Percentiles rank a stretch among this genome's conserved stretches.
phyloP scores from a whole-genome alignment of 2,329 filamentous ascomycete species.

The Colletotrichum sojae region DNA sequence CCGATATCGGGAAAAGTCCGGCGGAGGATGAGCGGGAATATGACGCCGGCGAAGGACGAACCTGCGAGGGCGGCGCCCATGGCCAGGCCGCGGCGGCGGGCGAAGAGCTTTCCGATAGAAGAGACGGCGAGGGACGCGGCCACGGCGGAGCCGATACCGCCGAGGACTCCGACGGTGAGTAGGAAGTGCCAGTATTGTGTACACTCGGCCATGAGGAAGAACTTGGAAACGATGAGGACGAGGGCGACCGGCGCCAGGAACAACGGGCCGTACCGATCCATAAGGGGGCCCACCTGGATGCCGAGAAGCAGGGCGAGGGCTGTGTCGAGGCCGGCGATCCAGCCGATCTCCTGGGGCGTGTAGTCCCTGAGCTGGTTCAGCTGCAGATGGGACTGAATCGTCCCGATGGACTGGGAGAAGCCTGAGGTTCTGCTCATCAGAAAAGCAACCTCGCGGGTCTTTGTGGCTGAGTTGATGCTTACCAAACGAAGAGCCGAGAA shows the following conservation, averaged over 20 bases:
- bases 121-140: slow-evolving; percentile 52
- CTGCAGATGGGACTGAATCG: slow-evolving; percentile 61
- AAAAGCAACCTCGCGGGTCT: not conserved
- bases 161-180: slow-evolving; percentile 48
- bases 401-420: slow-evolving; percentile 62
- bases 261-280: slow-evolving; percentile 61
- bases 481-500: slow-evolving; percentile 20
- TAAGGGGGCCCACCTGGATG: slow-evolving; percentile 62
- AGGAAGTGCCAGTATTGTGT: slow-evolving; percentile 63
- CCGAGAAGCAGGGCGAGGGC: slow-evolving; percentile 60
- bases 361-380: slow-evolving; percentile 58
- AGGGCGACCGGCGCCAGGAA: slow-evolving; percentile 55
- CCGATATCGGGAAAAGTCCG: slow-evolving; percentile 46
- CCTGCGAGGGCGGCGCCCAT: slow-evolving; percentile 45
- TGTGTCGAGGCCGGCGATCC: slow-evolving; percentile 62
- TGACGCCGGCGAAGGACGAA: slow-evolving; percentile 46
- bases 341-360: slow-evolving; percentile 59
- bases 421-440: slow-evolving; percentile 45
- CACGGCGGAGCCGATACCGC: slow-evolving; percentile 57
- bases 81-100: slow-evolving; percentile 43
- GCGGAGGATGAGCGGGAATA: slow-evolving; percentile 52
- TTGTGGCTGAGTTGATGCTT: too few species aligned
- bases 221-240: slow-evolving; percentile 53
- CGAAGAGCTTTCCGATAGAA: slow-evolving; percentile 49
- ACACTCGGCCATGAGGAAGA: slow-evolving; percentile 62